Percentiles rank a stretch among this genome's conserved stretches.
Evolutionary conservation across 371 early-diverging fungal species (phyloP).

Genomic region (Entomophthora muscae): DNA sequence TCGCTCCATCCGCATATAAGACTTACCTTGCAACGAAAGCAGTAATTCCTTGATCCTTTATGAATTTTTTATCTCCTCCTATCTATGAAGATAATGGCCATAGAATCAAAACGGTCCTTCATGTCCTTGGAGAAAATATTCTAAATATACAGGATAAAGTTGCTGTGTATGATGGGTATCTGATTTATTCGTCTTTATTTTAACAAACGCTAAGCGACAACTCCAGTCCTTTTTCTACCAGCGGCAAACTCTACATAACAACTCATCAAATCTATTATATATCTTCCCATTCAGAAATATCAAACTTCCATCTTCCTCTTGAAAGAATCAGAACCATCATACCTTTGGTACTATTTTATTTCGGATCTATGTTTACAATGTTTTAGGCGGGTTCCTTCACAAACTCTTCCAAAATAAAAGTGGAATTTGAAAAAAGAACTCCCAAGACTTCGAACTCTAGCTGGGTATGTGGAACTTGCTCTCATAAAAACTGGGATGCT

Average conservation of each 20-base stretch:
- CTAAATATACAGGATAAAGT: slow-evolving; percentile 2
- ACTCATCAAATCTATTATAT: slow-evolving; percentile 1
- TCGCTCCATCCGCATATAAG: too few species aligned
- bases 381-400: background rate
- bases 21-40: too few species aligned
- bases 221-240: background rate
- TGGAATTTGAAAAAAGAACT: background rate
- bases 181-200: background rate
- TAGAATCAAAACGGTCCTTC: background rate
- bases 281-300: background rate
- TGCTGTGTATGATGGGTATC: slow-evolving; percentile 1
- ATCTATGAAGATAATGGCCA: background rate
- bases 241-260: background rate
- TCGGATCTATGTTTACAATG: background rate
- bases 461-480: background rate
- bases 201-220: background rate
- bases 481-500: background rate
- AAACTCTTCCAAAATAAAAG: background rate
- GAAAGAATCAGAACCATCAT: background rate
- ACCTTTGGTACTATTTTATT: background rate
- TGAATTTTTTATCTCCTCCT: background rate
- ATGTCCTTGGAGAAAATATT: background rate
- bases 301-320: background rate
- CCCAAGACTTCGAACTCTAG: background rate
- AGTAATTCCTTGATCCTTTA: too few species aligned